phyloP scores from a whole-genome alignment of 805 yeast species.

The Sugiyamaella mastotermitis region DNA sequence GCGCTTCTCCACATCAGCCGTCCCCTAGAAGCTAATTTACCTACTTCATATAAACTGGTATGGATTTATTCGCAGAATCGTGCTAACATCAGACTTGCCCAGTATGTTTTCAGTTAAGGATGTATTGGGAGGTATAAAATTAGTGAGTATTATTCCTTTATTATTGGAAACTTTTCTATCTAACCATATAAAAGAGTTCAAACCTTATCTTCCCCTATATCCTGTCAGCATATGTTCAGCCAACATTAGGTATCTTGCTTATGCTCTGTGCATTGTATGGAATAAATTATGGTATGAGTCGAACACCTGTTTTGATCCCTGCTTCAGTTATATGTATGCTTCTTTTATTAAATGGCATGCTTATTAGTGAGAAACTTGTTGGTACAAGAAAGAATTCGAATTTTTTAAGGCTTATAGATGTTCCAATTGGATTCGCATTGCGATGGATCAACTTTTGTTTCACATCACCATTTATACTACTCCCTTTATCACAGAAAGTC shows the following conservation, averaged over 20 bases:
- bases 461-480: slow-evolving; percentile 68
- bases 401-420: slow-evolving; percentile 36
- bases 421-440: slow-evolving; percentile 63
- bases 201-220: no score
- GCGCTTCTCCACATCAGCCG: no score
- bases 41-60: no score
- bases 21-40: no score
- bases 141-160: no score
- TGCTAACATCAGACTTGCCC: no score
- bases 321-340: slow-evolving; percentile 69
- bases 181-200: no score
- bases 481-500: slow-evolving; percentile 63
- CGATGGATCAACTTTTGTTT: slow-evolving; percentile 77
- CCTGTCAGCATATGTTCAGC: slow-evolving; percentile 15
- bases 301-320: slow-evolving; percentile 53
- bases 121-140: no score
- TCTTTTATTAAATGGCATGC: slow-evolving; percentile 43
- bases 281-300: slow-evolving; percentile 40
- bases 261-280: slow-evolving; percentile 47
- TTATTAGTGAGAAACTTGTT: slow-evolving; percentile 33
- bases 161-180: no score
- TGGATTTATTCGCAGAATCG: no score
- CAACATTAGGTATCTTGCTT: slow-evolving; percentile 45
- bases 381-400: slow-evolving; percentile 32
- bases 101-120: no score